Percentiles rank a stretch among this genome's conserved stretches.
Evolutionary conservation across 2,329 filamentous ascomycete genomes (phyloP).

Genomic region (Hirsutella rhossiliensis): DNA sequence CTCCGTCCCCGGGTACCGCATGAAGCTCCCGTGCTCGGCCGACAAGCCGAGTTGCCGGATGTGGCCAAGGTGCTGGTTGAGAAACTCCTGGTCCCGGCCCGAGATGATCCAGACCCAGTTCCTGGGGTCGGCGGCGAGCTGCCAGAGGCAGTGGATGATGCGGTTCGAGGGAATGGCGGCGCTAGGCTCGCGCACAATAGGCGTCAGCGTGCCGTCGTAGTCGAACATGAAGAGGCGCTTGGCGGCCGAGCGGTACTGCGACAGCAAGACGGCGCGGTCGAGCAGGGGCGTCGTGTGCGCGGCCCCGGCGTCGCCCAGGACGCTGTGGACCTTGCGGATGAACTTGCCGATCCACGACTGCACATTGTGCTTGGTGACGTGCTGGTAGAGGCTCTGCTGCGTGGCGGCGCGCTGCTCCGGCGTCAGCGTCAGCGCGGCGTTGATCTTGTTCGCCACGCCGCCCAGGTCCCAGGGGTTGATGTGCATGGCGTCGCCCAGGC

Average conservation of each 20-base stretch:
- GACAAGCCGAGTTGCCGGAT: slow-evolving; percentile 84
- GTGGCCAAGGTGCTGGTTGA: slow-evolving; percentile 85
- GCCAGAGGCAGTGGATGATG: slow-evolving; percentile 67
- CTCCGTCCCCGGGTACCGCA: slow-evolving; percentile 63
- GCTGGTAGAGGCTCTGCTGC: slow-evolving; percentile 65
- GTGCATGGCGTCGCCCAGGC: slow-evolving; percentile 74
- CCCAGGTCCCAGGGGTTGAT: slow-evolving; percentile 94
- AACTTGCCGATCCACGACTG: slow-evolving; percentile 77
- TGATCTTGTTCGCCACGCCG: slow-evolving; percentile 73
- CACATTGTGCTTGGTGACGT: slow-evolving; percentile 77
- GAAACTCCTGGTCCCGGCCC: slow-evolving; percentile 82
- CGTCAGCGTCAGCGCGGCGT: slow-evolving; percentile 68
- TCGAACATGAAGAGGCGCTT: slow-evolving; percentile 96
- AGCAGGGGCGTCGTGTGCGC: slow-evolving; percentile 69
- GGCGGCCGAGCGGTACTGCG: slow-evolving; percentile 60
- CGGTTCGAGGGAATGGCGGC: slow-evolving; percentile 79
- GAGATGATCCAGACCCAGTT: slow-evolving; percentile 99
- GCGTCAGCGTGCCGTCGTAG: slow-evolving; percentile 93
- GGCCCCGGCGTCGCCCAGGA: slow-evolving; percentile 65
- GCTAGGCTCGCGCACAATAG: slow-evolving; percentile 85
- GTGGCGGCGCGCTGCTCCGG: slow-evolving; percentile 29
- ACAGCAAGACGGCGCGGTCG: slow-evolving; percentile 60
- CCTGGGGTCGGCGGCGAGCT: slow-evolving; percentile 63
- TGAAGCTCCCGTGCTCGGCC: slow-evolving; percentile 94
- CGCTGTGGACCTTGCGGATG: slow-evolving; percentile 65